Evolutionary conservation across 495 filamentous ascomycete genomes (phyloP).

Genomic region (Neurospora sp.): DNA sequence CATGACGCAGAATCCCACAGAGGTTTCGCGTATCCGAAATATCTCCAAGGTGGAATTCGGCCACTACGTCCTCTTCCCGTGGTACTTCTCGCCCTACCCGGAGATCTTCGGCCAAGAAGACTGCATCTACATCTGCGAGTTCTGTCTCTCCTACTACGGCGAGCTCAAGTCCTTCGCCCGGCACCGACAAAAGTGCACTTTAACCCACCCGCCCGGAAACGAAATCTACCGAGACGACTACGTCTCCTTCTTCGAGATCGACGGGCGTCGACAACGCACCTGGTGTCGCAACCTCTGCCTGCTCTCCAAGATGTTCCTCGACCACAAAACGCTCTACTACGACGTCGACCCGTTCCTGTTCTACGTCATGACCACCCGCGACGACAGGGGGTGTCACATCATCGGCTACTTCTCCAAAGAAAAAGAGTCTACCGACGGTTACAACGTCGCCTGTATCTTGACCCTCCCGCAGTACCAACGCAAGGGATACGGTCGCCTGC

Average conservation of each 20-base stretch:
- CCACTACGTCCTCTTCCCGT: slow-evolving; percentile 81
- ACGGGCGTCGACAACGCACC: slow-evolving; percentile 85
- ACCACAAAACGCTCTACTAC: slow-evolving; percentile 99
- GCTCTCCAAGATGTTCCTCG: slow-evolving; percentile 89
- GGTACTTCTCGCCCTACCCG: slow-evolving; percentile 98
- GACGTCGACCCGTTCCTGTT: slow-evolving; percentile 98
- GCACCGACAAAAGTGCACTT: slow-evolving; percentile 82
- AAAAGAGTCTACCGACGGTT: slow-evolving; percentile 90
- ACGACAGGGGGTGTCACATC: slow-evolving; percentile 79
- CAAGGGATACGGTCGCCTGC: slow-evolving; percentile 80
- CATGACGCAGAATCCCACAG: slow-evolving; percentile 97
- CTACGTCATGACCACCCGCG: slow-evolving; percentile 91
- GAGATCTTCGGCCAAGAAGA: slow-evolving; percentile 77
- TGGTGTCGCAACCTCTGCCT: slow-evolving; percentile 97
- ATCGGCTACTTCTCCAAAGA: slow-evolving; percentile 98
- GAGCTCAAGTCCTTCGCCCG: slow-evolving; percentile 67
- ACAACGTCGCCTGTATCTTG: slow-evolving; percentile 96
- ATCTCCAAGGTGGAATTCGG: slow-evolving; percentile 90
- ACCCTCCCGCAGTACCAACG: slow-evolving; percentile 93
- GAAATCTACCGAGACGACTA: slow-evolving; percentile 95
- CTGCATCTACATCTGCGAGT: slow-evolving; percentile 92
- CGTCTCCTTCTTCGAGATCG: slow-evolving; percentile 95
- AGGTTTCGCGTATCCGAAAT: slow-evolving; percentile 93
- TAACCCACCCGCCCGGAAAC: slow-evolving; percentile 90
- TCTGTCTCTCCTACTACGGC: slow-evolving; percentile 87